These are phyloP conservation scores for Hypoxylon fuscum DNA, from an alignment of 495 filamentous ascomycete genomes.

Conservation along the genomic window DNA sequence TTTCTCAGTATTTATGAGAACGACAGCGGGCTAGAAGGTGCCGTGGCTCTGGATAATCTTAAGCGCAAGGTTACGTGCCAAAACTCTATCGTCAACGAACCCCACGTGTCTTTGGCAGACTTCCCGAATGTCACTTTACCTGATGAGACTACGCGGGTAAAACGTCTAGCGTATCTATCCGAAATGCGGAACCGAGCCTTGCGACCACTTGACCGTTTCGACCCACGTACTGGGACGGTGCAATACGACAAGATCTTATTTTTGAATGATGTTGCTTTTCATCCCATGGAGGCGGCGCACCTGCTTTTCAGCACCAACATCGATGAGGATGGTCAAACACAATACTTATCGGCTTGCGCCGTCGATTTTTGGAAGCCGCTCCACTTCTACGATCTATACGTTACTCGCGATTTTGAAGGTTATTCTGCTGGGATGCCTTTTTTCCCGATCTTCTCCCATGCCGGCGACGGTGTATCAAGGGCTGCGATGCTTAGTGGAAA, in stretches of 20 bases:
- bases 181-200: conserved; percentile 80
- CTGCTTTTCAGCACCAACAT: conserved; percentile 79
- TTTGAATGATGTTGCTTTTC: conserved; percentile 79
- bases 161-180: conserved; percentile 80
- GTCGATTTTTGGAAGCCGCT: conserved; percentile 79
- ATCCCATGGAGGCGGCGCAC: conserved; percentile 73
- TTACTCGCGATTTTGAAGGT: conserved; percentile 77
- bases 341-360: conserved; percentile 82
- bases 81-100: conserved; percentile 61
- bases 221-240: conserved; percentile 46
- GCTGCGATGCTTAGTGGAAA: conserved; percentile 66
- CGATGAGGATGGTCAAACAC: conserved; percentile 62
- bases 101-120: conserved; percentile 59
- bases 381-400: conserved; percentile 86
- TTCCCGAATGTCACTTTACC: conserved; percentile 68
- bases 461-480: conserved; percentile 65
- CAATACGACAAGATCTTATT: conserved; percentile 76
- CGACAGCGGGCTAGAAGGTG: conserved; percentile 62
- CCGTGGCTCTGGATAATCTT: conserved; percentile 53
- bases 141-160: conserved; percentile 67
- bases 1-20: conserved; percentile 76
- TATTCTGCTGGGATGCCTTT: conserved; percentile 75
- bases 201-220: conserved; percentile 62
- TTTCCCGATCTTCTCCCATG: conserved; percentile 75
- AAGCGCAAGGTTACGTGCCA: conserved; percentile 54